Evolutionary conservation across 1,139 yeast genomes (phyloP).

Genomic region (Blastobotrys ciferrii): DNA sequence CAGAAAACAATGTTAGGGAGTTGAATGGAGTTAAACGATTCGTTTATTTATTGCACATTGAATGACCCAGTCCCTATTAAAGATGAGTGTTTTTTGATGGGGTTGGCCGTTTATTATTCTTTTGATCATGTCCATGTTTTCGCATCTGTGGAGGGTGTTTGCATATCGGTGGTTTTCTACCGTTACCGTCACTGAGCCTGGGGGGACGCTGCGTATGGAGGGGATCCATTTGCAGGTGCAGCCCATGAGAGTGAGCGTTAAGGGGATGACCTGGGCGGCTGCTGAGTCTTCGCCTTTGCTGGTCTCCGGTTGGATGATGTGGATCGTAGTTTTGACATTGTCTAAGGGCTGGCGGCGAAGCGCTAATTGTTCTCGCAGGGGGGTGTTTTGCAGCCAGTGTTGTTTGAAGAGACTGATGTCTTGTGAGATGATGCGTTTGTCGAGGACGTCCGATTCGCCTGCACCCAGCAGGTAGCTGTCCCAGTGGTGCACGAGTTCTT

Average conservation of each 20-base stretch:
- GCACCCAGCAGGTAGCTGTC: slow-evolving; percentile 64
- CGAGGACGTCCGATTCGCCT: slow-evolving; percentile 49
- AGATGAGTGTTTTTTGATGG: not conserved
- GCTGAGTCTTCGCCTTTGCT: slow-evolving; percentile 2
- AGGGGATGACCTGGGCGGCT: slow-evolving; percentile 4
- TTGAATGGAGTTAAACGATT: slow-evolving; percentile 2
- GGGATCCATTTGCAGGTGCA: slow-evolving; percentile 5
- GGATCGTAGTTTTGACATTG: slow-evolving; percentile 1
- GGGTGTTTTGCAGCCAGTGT: not conserved
- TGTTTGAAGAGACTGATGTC: slow-evolving; percentile 2
- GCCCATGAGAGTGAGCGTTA: slow-evolving; percentile 1
- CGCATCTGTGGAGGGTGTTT: slow-evolving; percentile 1
- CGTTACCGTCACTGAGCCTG: slow-evolving; percentile 3
- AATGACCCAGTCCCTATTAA: slow-evolving; percentile 6
- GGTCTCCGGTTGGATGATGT: not conserved
- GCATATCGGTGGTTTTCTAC: slow-evolving; percentile 4
- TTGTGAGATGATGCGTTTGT: not conserved
- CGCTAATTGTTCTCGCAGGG: not conserved
- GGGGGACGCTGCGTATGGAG: not conserved
- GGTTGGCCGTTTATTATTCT: slow-evolving; percentile 2
- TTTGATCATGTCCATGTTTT: slow-evolving; percentile 2
- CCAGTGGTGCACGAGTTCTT: slow-evolving; percentile 43
- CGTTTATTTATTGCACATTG: slow-evolving; percentile 3
- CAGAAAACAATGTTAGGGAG: no score
- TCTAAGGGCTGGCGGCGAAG: not conserved